These are phyloP conservation scores for Rhizophora apiculata DNA, from an alignment of 345 rosid genomes.

Conservation along the genomic window DNA sequence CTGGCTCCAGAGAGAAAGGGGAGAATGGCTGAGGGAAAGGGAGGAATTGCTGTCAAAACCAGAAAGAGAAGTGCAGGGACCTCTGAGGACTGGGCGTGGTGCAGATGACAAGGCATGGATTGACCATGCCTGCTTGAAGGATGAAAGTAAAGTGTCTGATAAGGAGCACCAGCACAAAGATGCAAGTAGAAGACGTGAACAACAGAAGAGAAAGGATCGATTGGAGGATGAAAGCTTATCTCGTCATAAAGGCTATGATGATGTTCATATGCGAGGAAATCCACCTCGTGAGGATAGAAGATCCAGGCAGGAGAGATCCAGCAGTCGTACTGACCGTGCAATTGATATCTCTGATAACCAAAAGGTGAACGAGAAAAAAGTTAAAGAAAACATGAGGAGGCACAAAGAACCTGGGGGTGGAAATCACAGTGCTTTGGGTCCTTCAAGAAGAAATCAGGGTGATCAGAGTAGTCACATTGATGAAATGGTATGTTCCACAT, in stretches of 20 bases:
- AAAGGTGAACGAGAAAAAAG: constrained; percentile 57
- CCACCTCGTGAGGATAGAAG: constrained; percentile 58
- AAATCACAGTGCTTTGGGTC: constrained; percentile 37
- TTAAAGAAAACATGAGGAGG: constrained; percentile 63
- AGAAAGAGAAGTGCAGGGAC: constrained; percentile 66
- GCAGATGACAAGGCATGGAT: constrained; percentile 72
- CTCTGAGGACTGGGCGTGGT: constrained; percentile 52
- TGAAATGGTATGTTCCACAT: constrained; percentile 63
- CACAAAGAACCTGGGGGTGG: constrained; percentile 62
- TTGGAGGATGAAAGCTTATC: constrained; percentile 58
- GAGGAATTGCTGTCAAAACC: constrained; percentile 58
- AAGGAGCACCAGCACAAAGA: constrained; percentile 69
- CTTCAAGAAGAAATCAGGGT: constrained; percentile 62
- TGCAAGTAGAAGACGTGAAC: constrained; percentile 54
- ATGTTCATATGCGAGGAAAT: constrained; percentile 53
- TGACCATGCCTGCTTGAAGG: constrained; percentile 52
- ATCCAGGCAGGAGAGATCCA: constrained; percentile 65
- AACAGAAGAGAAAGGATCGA: constrained; percentile 61
- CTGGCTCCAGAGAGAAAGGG: constrained; percentile 66
- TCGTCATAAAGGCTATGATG: constrained; percentile 60
- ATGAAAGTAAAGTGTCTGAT: constrained; percentile 59
- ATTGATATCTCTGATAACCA: constrained; percentile 51
- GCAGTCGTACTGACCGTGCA: constrained; percentile 52
- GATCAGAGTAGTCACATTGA: constrained; percentile 55
- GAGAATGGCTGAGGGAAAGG: constrained; percentile 65